These are phyloP conservation scores for Musa schizocarpa DNA, from an alignment of 176 grass and related monocot genomes.

Conservation along the genomic window DNA sequence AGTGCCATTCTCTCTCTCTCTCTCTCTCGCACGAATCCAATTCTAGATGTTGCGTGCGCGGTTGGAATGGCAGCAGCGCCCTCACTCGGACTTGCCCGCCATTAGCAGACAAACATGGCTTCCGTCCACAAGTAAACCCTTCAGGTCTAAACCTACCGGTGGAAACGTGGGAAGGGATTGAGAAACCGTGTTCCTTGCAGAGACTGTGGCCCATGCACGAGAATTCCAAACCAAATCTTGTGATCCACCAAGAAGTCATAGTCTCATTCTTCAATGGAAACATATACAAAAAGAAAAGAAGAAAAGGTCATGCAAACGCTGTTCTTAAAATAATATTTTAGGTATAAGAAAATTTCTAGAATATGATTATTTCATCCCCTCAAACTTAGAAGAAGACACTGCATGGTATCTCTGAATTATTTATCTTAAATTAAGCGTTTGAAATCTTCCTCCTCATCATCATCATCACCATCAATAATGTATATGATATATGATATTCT, in stretches of 20 bases:
- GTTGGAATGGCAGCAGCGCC: neutral
- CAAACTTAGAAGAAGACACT: too few relatives aligned
- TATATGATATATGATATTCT: too few relatives aligned
- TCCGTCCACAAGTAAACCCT: neutral
- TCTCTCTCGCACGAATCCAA: neutral
- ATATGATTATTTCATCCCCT: too few relatives aligned
- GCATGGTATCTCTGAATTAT: too few relatives aligned
- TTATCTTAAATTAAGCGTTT: too few relatives aligned
- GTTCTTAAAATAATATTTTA: too few relatives aligned
- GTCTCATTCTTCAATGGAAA: neutral
- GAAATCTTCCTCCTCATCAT: too few relatives aligned
- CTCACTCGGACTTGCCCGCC: too few relatives aligned
- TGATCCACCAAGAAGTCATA: neutral
- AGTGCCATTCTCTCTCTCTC: neutral
- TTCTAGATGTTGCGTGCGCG: neutral
- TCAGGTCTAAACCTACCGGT: neutral
- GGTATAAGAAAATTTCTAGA: too few relatives aligned
- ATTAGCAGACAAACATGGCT: neutral
- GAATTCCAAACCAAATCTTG: neutral
- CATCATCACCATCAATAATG: too few relatives aligned
- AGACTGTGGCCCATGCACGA: neutral
- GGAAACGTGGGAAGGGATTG: neutral
- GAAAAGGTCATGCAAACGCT: neutral
- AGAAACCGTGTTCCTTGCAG: neutral
- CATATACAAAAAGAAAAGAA: neutral